Evolutionary conservation across 345 rosid genomes (phyloP), one percentile per base, ranked within the genome.

Genomic region (Dipteronia dyeriana): DNA sequence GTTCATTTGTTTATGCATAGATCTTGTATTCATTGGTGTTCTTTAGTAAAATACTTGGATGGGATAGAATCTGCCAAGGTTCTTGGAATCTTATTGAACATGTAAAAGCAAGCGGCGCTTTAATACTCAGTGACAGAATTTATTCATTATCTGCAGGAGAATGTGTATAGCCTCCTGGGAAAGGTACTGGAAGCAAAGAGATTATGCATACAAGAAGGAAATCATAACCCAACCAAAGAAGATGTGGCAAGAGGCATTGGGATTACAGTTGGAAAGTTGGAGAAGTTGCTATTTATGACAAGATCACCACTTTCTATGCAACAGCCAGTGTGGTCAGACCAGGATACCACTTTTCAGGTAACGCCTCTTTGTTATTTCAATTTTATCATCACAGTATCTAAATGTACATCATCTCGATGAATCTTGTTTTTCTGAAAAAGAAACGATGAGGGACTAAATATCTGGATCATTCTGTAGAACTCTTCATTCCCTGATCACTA

Each of bases 281-380:
- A 87, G 70, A 90, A 78, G 53, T 80, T 95, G 74, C 75, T 85
- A 10, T 78, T 66, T 38, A 53, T 79, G 26, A 77, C 98, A 70
- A 90, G 92, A 86, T 79, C 72, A 59, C 97, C 98, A 31, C 78
- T 85, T 25, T 95, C 98, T 39, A 73, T 91, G 86, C 94, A 95
- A 80, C 91, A 86, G 45, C 81, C 91, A 66, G 88, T 93, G 68
- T 93, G 97, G 95, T 17, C 88, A 62, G 97, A 90, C 82, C 95
- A 91, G 78, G 88, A 79, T 57, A 91, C 88, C 66, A 92, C 96
- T 29, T 90, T 72, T 78, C 93, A 95, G 93, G 99, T 93, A 89
- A 73, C 29, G 41, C 23, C 29, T 71, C 12, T 19, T 47, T 53
- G 9, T 66, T 43, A 9, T 68, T 41, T 59, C 22, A 64, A 22